These are phyloP conservation scores for Glycine tomentella DNA, from an alignment of 306 rosid species.

Conservation along the genomic window DNA sequence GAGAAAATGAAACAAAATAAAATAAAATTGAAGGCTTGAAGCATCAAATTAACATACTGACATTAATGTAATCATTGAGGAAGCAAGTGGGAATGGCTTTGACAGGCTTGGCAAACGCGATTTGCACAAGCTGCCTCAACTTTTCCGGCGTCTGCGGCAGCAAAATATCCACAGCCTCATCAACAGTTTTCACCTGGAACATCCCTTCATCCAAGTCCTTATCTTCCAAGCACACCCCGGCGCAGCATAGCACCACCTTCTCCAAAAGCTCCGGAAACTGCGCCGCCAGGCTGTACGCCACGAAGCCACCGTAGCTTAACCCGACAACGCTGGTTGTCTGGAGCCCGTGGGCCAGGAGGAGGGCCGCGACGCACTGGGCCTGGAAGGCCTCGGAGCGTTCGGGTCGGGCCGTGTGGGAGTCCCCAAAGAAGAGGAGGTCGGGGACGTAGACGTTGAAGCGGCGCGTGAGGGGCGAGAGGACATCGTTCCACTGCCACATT, in stretches of 20 bases:
- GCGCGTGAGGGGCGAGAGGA: constrained; percentile 60
- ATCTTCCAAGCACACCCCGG: constrained; percentile 83
- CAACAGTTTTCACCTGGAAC: constrained; percentile 68
- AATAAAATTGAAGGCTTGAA: no score
- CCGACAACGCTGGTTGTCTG: constrained; percentile 58
- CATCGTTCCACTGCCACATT: constrained; percentile 91
- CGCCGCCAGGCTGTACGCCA: constrained; percentile 79
- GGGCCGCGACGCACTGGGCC: constrained; percentile 67
- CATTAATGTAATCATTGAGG: constrained; percentile 72
- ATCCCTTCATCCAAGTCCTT: constrained; percentile 83
- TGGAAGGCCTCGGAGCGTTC: constrained; percentile 79
- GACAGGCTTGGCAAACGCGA: constrained; percentile 67
- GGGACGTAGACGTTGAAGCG: constrained; percentile 92
- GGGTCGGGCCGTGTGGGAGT: constrained; percentile 66
- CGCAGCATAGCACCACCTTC: constrained; percentile 74
- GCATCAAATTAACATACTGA: constrained; percentile 37
- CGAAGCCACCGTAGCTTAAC: constrained; percentile 91
- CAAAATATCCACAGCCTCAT: constrained; percentile 68
- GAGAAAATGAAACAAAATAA: no score
- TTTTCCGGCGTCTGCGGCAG: constrained; percentile 71
- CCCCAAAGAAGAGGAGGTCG: constrained; percentile 87
- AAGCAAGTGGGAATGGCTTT: constrained; percentile 66
- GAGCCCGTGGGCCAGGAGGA: constrained; percentile 71
- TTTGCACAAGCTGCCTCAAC: constrained; percentile 59
- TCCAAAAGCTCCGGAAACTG: constrained; percentile 74